Conservation (phyloP, 768 basidiomycete species). For the Lactarius sanguifluus region DNA sequence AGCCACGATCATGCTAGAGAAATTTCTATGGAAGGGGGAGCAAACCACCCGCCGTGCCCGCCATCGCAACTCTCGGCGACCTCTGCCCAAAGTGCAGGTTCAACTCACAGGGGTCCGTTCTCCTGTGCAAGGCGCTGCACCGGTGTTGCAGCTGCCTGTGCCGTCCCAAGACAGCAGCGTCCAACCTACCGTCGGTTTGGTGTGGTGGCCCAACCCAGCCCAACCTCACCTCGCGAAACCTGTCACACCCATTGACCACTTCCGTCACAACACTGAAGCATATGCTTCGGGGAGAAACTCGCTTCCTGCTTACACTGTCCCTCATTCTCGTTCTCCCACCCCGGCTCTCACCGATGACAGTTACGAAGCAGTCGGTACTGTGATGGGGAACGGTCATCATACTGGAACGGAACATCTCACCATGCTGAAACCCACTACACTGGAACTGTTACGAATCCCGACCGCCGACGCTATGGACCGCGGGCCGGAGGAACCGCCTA, state of each 20-base stretch:
- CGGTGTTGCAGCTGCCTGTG: conserved; percentile 6
- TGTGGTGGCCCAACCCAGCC: conserved; percentile 5
- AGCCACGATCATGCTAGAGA: neutral
- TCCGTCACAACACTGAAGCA: conserved; percentile 64
- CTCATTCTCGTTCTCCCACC: conserved; percentile 75
- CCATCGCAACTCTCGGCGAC: conserved; percentile 18
- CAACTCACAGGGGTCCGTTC: conserved; percentile 10
- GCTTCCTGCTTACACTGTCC: conserved; percentile 47
- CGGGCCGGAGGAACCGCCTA: no score
- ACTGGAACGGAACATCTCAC: conserved; percentile 35
- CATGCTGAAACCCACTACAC: conserved; percentile 17
- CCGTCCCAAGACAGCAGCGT: conserved; percentile 9
- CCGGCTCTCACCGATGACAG: conserved; percentile 74
- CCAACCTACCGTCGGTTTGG: conserved; percentile 16
- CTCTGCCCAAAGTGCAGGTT: conserved; percentile 3
- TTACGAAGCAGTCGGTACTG: conserved; percentile 59
- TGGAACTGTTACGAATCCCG: no score
- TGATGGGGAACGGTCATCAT: conserved; percentile 57
- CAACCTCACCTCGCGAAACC: conserved; percentile 17
- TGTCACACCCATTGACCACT: conserved; percentile 52
- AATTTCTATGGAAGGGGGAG: neutral
- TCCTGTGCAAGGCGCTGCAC: neutral
- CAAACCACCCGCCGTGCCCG: conserved; percentile 3
- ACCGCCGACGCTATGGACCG: no score
- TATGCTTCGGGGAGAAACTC: no score